phyloP scores from a whole-genome alignment of 352 stramenopile species.

The Globisporangium takayamanum region DNA sequence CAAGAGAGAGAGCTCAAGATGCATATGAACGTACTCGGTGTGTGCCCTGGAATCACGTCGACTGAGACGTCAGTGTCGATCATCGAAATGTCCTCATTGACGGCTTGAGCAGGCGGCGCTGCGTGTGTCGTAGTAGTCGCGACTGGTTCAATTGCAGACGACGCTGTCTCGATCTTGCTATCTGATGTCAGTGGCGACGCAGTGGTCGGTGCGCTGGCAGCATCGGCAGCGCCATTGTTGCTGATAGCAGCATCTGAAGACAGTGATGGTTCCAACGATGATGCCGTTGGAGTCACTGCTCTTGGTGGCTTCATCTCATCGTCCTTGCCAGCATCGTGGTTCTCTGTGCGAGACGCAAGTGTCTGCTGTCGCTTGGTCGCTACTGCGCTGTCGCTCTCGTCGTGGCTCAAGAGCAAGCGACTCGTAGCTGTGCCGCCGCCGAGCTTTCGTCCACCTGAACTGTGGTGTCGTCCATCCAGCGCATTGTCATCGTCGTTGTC shows the following conservation, averaged over 20 bases:
- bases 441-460: conserved; percentile 21
- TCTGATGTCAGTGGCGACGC: not conserved
- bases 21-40: conserved; percentile 8
- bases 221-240: not conserved
- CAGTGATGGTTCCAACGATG: too few relatives aligned
- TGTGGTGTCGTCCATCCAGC: not conserved
- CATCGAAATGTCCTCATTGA: not conserved
- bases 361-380: too few relatives aligned
- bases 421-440: conserved; percentile 30
- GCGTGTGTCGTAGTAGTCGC: conserved; percentile 1
- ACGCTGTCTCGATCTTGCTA: not conserved
- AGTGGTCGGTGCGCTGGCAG: not conserved
- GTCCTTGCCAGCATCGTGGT: not conserved
- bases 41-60: conserved; percentile 4
- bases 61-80: not conserved
- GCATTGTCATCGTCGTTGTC: conserved; percentile 8
- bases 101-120: not conserved
- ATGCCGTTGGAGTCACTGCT: not conserved
- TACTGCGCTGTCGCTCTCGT: not conserved
- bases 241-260: too few relatives aligned
- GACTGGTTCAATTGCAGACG: not conserved
- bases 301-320: not conserved
- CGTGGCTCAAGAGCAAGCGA: conserved; percentile 16
- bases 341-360: not conserved
- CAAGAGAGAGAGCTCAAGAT: not conserved